Base-by-base conservation (phyloP, 1,284 basidiomycete genomes). In the Pseudomicrostroma phylloplanum region DNA sequence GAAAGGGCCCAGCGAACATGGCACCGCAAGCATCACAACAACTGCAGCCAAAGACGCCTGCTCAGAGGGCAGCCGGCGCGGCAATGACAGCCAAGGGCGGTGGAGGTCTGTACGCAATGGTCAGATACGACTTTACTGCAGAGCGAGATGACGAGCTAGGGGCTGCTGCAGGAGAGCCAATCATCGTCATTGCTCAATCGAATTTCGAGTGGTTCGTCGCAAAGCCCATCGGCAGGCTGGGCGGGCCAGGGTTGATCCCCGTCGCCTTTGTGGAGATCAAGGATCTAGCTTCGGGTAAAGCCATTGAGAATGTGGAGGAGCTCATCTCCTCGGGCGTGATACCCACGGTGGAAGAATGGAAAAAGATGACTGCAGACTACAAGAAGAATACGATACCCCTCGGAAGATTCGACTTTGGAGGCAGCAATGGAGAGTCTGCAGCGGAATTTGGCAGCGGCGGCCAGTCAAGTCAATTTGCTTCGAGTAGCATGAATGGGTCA, bases 271-370 rank as follows among this genome's bases (percentile, higher is more conserved):
- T 99, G 67, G 89, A 96, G 81, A 89, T 98, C 48, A 88, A 91
- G 63, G 93, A 99, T 80, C 91, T 93, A 21, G 82, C 86, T 7
- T 91, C 93, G 2, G 92, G 80, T 17, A 55, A 68, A 58, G 67
- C 67, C 15, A 63, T 84, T 66, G 82, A 84, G 23, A 88, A 92
- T 66, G 84, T 94, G 6, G 85, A 87, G 26, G 83, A 85, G 23
- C 84, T 96, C 64, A 91, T 96, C 79, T 87, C 90, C 73, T 85
- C 85, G 26, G 90, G 90, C 21, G 87, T 89, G 63, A 84, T 98
- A 13, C 96, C 96, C 23, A 88, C 87, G 69, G 92, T 98, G 13
- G 94, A 97, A 78, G 93, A 97, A 69, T 99, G 96, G 96, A 97
- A 97, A 80, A 88, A 88, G 76, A 89, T 90, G 59, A 91, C 96